phyloP scores from a whole-genome alignment of 805 yeast species.

The Yarrowia divulgata region DNA sequence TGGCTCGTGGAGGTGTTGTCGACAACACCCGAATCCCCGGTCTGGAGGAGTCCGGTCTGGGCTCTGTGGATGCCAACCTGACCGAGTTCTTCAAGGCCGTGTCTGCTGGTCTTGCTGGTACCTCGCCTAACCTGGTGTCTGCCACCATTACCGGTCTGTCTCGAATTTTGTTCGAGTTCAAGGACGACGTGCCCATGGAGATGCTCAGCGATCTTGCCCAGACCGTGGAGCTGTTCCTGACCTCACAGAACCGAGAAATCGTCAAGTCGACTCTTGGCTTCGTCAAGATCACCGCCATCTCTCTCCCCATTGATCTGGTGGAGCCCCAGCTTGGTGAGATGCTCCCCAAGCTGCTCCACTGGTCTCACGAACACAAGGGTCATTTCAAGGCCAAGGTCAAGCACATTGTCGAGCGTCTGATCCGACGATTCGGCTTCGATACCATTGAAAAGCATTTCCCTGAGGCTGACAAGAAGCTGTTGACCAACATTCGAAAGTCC shows the following conservation, averaged over 20 bases:
- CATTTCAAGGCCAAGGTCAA: slow-evolving; percentile 92
- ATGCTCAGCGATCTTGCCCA: slow-evolving; percentile 76
- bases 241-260: slow-evolving; percentile 90
- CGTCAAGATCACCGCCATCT: slow-evolving; percentile 84
- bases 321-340: slow-evolving; percentile 69
- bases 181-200: slow-evolving; percentile 64
- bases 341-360: slow-evolving; percentile 75
- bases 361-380: slow-evolving; percentile 96
- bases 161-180: slow-evolving; percentile 86
- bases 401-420: slow-evolving; percentile 89
- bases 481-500: slow-evolving; percentile 83
- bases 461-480: slow-evolving; percentile 82
- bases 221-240: slow-evolving; percentile 87
- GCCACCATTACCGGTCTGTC: slow-evolving; percentile 94
- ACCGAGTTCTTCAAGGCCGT: slow-evolving; percentile 90
- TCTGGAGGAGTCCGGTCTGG: slow-evolving; percentile 62
- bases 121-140: slow-evolving; percentile 93
- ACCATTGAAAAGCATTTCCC: slow-evolving; percentile 85
- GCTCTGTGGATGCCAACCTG: slow-evolving; percentile 71
- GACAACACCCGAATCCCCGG: slow-evolving; percentile 71
- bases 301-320: slow-evolving; percentile 80
- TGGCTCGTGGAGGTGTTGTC: slow-evolving; percentile 71
- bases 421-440: slow-evolving; percentile 90
- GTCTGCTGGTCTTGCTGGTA: slow-evolving; percentile 94
- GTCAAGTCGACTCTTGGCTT: slow-evolving; percentile 80